Evolutionary conservation across 2,329 filamentous ascomycete species (phyloP).

Genomic region (Drechslera avenae): DNA sequence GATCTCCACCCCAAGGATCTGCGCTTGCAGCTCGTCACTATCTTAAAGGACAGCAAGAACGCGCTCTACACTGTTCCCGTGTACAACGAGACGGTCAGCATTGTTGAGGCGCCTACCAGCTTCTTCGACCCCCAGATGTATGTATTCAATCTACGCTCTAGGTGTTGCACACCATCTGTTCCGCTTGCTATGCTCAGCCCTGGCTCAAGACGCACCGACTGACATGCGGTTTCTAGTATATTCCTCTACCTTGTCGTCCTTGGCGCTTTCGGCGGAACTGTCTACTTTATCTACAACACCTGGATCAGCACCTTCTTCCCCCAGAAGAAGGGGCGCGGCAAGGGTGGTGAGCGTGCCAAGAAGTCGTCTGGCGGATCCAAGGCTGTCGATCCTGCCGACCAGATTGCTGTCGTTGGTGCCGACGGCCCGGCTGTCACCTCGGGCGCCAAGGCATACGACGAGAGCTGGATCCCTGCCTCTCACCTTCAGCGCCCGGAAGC

Average conservation of each 20-base stretch:
- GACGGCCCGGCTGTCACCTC: slow-evolving; percentile 73
- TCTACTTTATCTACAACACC: slow-evolving; percentile 97
- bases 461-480: slow-evolving; percentile 89
- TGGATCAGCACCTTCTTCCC: slow-evolving; percentile 97
- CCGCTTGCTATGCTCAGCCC: not conserved
- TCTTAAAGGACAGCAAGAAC: slow-evolving; percentile 71
- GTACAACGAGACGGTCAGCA: slow-evolving; percentile 79
- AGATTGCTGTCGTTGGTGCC: slow-evolving; percentile 68
- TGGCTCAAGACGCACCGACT: not conserved
- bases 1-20: slow-evolving; percentile 95
- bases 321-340: slow-evolving; percentile 68
- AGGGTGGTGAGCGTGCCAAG: slow-evolving; percentile 69
- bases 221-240: slow-evolving; percentile 64
- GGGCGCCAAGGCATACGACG: slow-evolving; percentile 78
- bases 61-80: slow-evolving; percentile 76
- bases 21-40: slow-evolving; percentile 73
- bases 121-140: slow-evolving; percentile 97
- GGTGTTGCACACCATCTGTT: not conserved
- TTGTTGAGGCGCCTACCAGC: slow-evolving; percentile 90
- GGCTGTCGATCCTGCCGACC: slow-evolving; percentile 66
- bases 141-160: slow-evolving; percentile 42
- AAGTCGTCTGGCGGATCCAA: slow-evolving; percentile 66
- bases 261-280: slow-evolving; percentile 74
- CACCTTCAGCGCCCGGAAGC: slow-evolving; percentile 86
- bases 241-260: slow-evolving; percentile 96